Base-by-base conservation (phyloP, 169 alveolate genomes). In the Fabrea salina region DNA sequence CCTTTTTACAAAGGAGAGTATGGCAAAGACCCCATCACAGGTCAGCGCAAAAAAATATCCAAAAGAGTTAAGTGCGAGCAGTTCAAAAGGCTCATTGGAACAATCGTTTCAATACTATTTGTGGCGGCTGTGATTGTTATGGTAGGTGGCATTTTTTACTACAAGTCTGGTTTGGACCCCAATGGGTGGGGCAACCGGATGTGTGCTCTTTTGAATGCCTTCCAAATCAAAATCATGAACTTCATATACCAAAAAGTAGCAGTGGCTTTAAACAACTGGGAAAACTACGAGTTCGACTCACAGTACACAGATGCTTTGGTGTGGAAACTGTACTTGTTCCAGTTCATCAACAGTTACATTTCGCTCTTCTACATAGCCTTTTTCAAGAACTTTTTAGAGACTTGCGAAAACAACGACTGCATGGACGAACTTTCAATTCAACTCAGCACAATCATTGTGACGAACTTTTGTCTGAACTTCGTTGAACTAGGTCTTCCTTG, bases 321-420 rank as follows among this genome's bases (percentile, higher is more conserved):
- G 7, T 75, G 68, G 4, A 86, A 86, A 86, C 27, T 78, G n/a
- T 81, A 79, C 61, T 35, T 82, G 32, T 86, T 82, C 83, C 86
- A 86, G 51, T 71, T 86, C 39, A 59, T 86, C 19, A 86, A 86
- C 64, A 74, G 82, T 64, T 86, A 77, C 54, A 53, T 74, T 68
- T 85, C 91, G 11, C 57, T 86, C 61, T 78, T 82, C 75, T 86
- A 86, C 71, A 82, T 86, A 0, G 91, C 86, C 4, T 86, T 82
- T 43, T 68, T 72, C 40, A 86, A 86, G 68, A 70, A 50, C 22
- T 25, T 27, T 2, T 11, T 19, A 25, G 82, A 61, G 64, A 67
- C n/a, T 16, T 59, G 74, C 8, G 6, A 67, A 7, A 5, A 5
- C 5, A 19, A 51, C 25, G 19, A 51, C 51, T 72, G 80, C 5